Percentiles rank a stretch among this genome's conserved stretches.
Conservation (phyloP, 169 alveolate genomes). For the Plasmodium fragile region DNA sequence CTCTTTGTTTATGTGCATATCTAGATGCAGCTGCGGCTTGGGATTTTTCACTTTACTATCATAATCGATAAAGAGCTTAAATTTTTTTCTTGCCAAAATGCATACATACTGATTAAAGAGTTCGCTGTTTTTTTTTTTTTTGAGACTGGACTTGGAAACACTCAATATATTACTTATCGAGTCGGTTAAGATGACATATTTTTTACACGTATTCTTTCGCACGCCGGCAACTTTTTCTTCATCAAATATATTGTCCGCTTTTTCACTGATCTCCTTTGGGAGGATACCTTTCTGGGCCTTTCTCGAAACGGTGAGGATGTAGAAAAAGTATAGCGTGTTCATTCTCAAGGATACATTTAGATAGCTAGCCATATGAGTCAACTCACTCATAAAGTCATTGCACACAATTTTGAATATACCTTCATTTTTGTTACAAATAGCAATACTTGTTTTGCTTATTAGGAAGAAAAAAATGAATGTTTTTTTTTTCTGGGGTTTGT, state of each 20-base stretch:
- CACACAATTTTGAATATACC: slow-evolving; percentile 48
- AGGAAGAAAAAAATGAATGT: slow-evolving; percentile 25
- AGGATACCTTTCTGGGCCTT: not conserved
- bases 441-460: slow-evolving; percentile 24
- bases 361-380: not conserved
- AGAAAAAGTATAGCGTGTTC: slow-evolving; percentile 39
- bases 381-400: slow-evolving; percentile 39
- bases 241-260: not conserved
- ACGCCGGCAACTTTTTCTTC: not conserved
- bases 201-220: slow-evolving; percentile 18
- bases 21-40: slow-evolving; percentile 50
- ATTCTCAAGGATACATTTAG: slow-evolving; percentile 43
- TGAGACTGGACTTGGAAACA: slow-evolving; percentile 30
- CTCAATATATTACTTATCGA: slow-evolving; percentile 44
- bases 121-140: slow-evolving; percentile 7
- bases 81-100: slow-evolving; percentile 54
- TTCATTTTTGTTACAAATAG: slow-evolving; percentile 38
- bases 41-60: slow-evolving; percentile 5
- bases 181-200: slow-evolving; percentile 61
- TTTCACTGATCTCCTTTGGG: not conserved
- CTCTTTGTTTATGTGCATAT: slow-evolving; percentile 38
- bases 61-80: slow-evolving; percentile 42
- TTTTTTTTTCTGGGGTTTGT: not conserved
- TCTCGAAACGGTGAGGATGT: slow-evolving; percentile 6
- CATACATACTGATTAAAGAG: slow-evolving; percentile 36